Evolutionary conservation across 2,329 filamentous ascomycete species (phyloP), one percentile per base, ranked within the genome.

Genomic region (Coniochaeta prunicola): DNA sequence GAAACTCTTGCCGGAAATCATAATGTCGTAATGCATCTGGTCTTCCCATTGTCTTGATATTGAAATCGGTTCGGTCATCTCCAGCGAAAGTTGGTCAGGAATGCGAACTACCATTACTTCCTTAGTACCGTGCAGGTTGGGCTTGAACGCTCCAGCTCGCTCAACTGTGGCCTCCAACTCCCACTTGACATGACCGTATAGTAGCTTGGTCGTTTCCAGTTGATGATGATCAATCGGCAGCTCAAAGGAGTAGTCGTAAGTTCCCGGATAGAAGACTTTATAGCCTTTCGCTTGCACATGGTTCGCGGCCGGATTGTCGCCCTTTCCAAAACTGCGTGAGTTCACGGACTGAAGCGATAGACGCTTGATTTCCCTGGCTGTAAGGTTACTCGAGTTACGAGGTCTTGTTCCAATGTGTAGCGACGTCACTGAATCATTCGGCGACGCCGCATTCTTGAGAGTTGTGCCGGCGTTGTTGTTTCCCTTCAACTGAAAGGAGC

Each of bases 41-140:
- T 97, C 92, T 70, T 97, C 92, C 92, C 92, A 97, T 62, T 91
- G 92, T 21, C 92, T 82, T 63, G 90, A 93, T 68, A 97, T 96
- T 12, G 92, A 93, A 66, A 97, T 96, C 2, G 92, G 92, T 69
- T 97, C 92, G 28, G 92, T 88, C 72, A 91, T 91, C 72, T 97
- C 92, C 26, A 96, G 78, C 0, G 92, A 96, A 53, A 92, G 84
- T 73, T 96, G 91, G 55, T 93, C 86, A 0, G 92, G 92, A 3
- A 94, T 86, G 50, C 92, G 87, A 57, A 96, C 91, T 54, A 97
- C 85, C 9, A 82, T 83, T 2, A 97, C 86, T 71, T 96, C 92
- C 70, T 92, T 91, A 48, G 79, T 81, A 40, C 92, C 92, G 59
- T 92, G 81, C 1, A 97, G 77, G 65, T 96, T 96, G 1, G 91